A percentile compares a stretch with the other conserved stretches of the same genome.
These are phyloP conservation scores for Neocucurbitaria cava DNA, from an alignment of 2,329 filamentous ascomycete species.

Conservation along the genomic window DNA sequence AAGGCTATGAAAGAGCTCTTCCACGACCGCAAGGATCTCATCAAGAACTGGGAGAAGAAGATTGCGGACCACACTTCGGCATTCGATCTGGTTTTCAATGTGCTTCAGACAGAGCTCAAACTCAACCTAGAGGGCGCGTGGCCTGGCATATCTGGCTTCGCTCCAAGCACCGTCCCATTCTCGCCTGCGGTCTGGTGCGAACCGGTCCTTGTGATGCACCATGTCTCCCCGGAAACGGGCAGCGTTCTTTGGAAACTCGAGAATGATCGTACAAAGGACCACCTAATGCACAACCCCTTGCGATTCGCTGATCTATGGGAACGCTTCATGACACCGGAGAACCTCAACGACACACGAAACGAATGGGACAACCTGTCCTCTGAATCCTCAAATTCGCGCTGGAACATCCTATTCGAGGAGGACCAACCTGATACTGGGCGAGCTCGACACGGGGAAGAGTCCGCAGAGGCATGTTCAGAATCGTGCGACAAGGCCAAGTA, in stretches of 20 bases:
- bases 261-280: constrained; percentile 33
- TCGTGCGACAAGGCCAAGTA: constrained; percentile 35
- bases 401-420: constrained; percentile 42
- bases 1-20: constrained; percentile 55
- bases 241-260: constrained; percentile 56
- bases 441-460: constrained; percentile 30
- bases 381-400: constrained; percentile 36
- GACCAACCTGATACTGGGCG: constrained; percentile 21
- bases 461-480: constrained; percentile 36
- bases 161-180: constrained; percentile 46
- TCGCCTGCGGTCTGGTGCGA: constrained; percentile 55
- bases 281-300: constrained; percentile 24
- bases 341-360: constrained; percentile 29
- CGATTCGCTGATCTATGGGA: constrained; percentile 38
- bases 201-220: constrained; percentile 49
- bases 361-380: constrained; percentile 45
- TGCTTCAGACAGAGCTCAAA: constrained; percentile 53
- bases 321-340: constrained; percentile 37
- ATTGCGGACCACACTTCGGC: constrained; percentile 59
- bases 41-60: constrained; percentile 53
- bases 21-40: constrained; percentile 50
- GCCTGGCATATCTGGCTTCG: constrained; percentile 48
- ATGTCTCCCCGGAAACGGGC: constrained; percentile 54
- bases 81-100: constrained; percentile 59
- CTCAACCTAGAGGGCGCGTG: constrained; percentile 56